phyloP scores from a whole-genome alignment of 2,329 filamentous ascomycete genomes.

The Scedosporium dehoogii region DNA sequence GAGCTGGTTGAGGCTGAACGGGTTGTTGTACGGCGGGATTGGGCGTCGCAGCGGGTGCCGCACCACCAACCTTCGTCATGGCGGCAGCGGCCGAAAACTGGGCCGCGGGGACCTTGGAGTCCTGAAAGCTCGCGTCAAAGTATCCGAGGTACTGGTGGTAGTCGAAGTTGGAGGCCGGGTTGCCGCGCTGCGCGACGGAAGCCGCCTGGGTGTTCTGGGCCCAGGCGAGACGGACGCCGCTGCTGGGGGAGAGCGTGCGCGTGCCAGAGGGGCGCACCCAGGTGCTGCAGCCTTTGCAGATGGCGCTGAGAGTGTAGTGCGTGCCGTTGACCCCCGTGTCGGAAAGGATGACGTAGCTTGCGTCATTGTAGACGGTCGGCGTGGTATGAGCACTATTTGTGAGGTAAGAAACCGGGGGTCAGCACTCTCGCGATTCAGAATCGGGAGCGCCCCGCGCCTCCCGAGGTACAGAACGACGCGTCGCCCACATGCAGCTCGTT shows the following conservation, averaged over 20 bases:
- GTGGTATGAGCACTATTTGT: slow-evolving; percentile 18
- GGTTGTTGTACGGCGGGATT: not conserved
- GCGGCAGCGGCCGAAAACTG: slow-evolving; percentile 1
- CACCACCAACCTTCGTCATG: not conserved
- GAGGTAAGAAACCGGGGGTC: not conserved
- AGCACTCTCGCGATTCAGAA: no score
- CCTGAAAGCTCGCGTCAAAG: slow-evolving; percentile 1
- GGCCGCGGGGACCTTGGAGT: slow-evolving; percentile 1
- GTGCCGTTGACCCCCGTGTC: slow-evolving; percentile 25
- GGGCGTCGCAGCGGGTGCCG: not conserved
- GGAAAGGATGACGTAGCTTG: slow-evolving; percentile 23
- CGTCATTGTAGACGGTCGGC: slow-evolving; percentile 21
- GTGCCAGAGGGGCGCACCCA: slow-evolving; percentile 15
- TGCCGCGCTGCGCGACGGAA: slow-evolving; percentile 1
- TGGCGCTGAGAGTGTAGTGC: slow-evolving; percentile 28
- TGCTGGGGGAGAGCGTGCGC: not conserved
- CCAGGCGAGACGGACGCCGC: slow-evolving; percentile 5
- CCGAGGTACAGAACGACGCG: no score
- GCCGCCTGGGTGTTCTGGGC: slow-evolving; percentile 5
- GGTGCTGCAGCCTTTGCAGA: slow-evolving; percentile 27
- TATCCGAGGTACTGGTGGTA: slow-evolving; percentile 5
- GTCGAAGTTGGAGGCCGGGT: slow-evolving; percentile 5
- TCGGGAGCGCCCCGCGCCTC: not conserved
- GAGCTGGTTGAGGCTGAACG: not conserved
- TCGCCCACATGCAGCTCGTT: no score